phyloP scores from a whole-genome alignment of 768 basidiomycete species.

The Pleurotus salmoneostramineus region DNA sequence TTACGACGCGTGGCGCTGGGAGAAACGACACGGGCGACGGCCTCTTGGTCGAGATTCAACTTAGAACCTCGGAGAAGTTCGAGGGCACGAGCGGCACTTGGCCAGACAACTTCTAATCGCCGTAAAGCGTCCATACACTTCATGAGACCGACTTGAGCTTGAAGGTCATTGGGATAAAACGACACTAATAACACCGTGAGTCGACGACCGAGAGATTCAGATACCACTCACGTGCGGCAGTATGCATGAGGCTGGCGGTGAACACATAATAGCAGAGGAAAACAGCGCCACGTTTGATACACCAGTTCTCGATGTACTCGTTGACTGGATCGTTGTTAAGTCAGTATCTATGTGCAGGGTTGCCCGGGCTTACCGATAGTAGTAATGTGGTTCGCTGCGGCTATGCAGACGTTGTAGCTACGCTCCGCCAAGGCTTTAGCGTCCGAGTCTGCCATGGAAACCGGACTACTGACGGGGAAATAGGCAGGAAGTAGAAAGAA shows the following conservation, averaged over 20 bases:
- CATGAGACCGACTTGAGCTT: slow-evolving; percentile 57
- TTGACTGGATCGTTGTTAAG: slow-evolving; percentile 32
- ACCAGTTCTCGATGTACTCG: slow-evolving; percentile 60
- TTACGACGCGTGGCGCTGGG: slow-evolving; percentile 40
- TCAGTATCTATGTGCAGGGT: background rate
- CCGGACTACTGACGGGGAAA: slow-evolving; percentile 23
- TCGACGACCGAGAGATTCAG: background rate
- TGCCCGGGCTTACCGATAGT: slow-evolving; percentile 45
- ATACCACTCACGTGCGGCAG: slow-evolving; percentile 55
- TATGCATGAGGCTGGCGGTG: slow-evolving; percentile 77
- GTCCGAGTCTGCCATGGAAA: slow-evolving; percentile 49
- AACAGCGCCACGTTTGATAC: slow-evolving; percentile 56
- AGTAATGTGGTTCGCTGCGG: slow-evolving; percentile 77
- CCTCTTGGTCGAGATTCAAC: slow-evolving; percentile 25
- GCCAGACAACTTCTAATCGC: slow-evolving; percentile 71
- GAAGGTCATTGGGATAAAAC: slow-evolving; percentile 62
- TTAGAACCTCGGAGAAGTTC: slow-evolving; percentile 70
- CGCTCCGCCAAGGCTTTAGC: slow-evolving; percentile 50
- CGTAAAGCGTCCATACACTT: slow-evolving; percentile 66
- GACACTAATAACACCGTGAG: slow-evolving; percentile 40
- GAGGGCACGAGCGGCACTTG: slow-evolving; percentile 68
- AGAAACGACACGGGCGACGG: slow-evolving; percentile 15
- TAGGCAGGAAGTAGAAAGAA: background rate
- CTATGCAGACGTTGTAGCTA: slow-evolving; percentile 69
- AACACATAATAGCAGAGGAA: slow-evolving; percentile 80